These are phyloP conservation scores for Ceratobasidium sp. DNA, from an alignment of 1,284 basidiomycete genomes.

Conservation along the genomic window DNA sequence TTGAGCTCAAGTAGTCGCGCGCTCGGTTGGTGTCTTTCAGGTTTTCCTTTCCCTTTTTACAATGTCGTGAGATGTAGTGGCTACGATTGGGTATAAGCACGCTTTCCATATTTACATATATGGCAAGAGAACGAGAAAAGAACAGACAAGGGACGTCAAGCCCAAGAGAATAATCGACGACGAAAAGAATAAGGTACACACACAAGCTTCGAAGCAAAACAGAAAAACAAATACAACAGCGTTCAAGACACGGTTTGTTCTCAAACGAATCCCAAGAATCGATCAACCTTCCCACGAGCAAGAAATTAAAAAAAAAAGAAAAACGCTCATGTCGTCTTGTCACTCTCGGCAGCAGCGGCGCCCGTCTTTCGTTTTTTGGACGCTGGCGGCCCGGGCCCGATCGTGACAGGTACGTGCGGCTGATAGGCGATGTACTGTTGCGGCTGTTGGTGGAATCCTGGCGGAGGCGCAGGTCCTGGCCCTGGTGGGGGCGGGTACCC, in stretches of 20 bases:
- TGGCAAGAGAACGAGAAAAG: too few species aligned
- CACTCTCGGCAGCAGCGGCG: neutral
- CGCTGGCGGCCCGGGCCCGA: neutral
- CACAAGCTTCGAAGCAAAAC: neutral
- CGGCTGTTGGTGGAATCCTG: slow-evolving; percentile 3
- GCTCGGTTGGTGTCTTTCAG: neutral
- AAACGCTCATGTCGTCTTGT: neutral
- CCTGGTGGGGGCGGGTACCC: neutral
- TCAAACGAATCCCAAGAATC: neutral
- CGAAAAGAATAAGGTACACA: neutral
- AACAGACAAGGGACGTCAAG: neutral
- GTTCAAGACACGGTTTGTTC: neutral
- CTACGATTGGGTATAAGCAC: neutral
- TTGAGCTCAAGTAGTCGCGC: slow-evolving; percentile 30
- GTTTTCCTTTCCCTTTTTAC: neutral
- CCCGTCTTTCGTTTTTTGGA: slow-evolving; percentile 11
- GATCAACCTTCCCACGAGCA: neutral
- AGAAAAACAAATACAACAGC: neutral
- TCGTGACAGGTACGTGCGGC: neutral
- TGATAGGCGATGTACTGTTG: slow-evolving; percentile 16
- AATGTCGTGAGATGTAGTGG: neutral
- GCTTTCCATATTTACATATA: too few species aligned
- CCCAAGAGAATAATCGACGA: neutral
- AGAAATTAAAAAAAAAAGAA: neutral
- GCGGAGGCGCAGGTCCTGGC: neutral